Percentiles rank a stretch among this genome's conserved stretches.
Conservation (phyloP, 2,329 filamentous ascomycete species). For the Hysterium pulicare region DNA sequence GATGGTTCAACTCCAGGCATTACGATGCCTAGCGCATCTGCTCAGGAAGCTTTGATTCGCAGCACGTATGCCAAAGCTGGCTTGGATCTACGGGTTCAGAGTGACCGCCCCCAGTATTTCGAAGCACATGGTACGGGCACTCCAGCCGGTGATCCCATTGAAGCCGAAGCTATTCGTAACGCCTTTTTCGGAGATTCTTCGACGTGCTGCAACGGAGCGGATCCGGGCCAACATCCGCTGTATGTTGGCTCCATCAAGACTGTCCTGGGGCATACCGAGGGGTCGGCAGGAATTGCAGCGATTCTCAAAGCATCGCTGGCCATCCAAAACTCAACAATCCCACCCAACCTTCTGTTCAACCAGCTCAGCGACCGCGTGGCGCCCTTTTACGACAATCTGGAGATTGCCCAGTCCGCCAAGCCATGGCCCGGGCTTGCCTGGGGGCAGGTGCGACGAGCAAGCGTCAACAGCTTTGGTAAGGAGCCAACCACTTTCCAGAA, state of each 20-base stretch:
- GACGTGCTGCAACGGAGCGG: too few relatives aligned
- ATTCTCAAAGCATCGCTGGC: constrained; percentile 33
- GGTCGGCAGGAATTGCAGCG: too few relatives aligned
- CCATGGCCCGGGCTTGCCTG: too few relatives aligned
- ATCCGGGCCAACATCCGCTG: too few relatives aligned
- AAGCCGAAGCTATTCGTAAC: constrained; percentile 7
- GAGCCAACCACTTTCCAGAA: constrained; percentile 4
- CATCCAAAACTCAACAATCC: constrained; percentile 31
- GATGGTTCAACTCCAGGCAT: constrained; percentile 1
- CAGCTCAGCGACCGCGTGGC: constrained; percentile 25
- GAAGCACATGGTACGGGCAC: constrained; percentile 53
- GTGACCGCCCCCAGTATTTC: too few relatives aligned
- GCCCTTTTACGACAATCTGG: not conserved
- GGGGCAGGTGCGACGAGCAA: constrained; percentile 1
- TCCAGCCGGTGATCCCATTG: constrained; percentile 41
- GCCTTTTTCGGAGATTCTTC: not conserved
- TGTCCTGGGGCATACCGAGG: too few relatives aligned
- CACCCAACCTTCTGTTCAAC: constrained; percentile 26
- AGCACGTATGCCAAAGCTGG: constrained; percentile 31
- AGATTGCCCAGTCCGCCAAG: constrained; percentile 1
- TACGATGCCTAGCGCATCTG: constrained; percentile 27
- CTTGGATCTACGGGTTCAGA: constrained; percentile 10
- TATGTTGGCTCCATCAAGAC: too few relatives aligned
- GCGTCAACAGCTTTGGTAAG: constrained; percentile 2
- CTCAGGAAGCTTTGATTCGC: constrained; percentile 35